Evolutionary conservation across 352 stramenopile species (phyloP), one percentile per base, ranked within the genome.

Genomic region (Discostella stelligera): DNA sequence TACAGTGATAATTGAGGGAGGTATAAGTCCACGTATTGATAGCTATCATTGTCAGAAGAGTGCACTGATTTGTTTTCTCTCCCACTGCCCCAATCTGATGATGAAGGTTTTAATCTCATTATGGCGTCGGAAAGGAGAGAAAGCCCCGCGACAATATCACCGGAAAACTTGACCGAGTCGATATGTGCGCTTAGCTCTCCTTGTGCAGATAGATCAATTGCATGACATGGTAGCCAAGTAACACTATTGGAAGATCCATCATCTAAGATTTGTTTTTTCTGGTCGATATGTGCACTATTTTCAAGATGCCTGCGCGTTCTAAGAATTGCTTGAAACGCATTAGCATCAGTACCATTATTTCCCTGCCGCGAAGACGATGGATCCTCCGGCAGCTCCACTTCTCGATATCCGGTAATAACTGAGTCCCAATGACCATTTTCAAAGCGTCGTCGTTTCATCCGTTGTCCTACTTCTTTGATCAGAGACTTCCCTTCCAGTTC

Each of bases 111-210:
- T n/a, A 93, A 73, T 32, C 85, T 56, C 87, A 93, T 91, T 13
- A 91, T 86, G 13, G 70, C 69, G 32, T 83, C 55, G 49, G 74
- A 88, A 20, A 88, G 25, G 6, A 93, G 62, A 4, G 78, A 89
- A 1, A 93, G 27, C 30, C 87, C 87, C 13, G 83, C 80, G 20
- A 93, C 87, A 21, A 90, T 66, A 46, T 83, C 70, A 55, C 87
- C 87, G 48, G 80, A 90, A 65, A 91, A 93, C 62, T 86, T 84
- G 6, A 93, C 70, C 21, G 83, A 90, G 71, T 93, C 87, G 8
- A 93, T 85, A 73, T 93, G 87, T 53, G 87, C 74, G 37, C 83
- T 83, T 16, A 93, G 66, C 54, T 86, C 63, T 49, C 87, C 87
- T 49, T 89, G 69, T 18, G 69, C 68, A 4, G 76, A 77, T 25